Percentiles rank a stretch among this genome's conserved stretches.
Evolutionary conservation across 1,284 basidiomycete species (phyloP).

Genomic region (Rhodotorula sp.): DNA sequence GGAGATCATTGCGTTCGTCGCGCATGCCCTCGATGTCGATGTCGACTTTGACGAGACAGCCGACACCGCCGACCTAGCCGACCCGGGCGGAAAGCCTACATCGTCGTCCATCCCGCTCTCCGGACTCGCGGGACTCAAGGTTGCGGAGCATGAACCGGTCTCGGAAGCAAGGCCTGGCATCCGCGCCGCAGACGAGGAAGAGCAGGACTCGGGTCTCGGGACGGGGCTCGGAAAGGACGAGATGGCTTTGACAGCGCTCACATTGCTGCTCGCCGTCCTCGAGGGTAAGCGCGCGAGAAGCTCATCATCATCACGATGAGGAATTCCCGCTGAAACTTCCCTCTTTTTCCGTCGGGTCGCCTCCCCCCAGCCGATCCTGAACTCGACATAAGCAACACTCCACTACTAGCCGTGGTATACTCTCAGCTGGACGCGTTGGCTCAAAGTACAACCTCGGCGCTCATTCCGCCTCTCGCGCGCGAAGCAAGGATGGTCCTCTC

Average conservation of each 20-base stretch:
- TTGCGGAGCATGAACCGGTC: conserved; percentile 36
- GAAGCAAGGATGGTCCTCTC: conserved; percentile 80
- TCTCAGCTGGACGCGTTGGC: conserved; percentile 53
- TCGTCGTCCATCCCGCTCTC: too few species aligned
- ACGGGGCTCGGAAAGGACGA: conserved; percentile 57
- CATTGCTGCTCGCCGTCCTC: conserved; percentile 71
- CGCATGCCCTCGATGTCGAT: conserved; percentile 58
- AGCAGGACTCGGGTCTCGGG: conserved; percentile 41
- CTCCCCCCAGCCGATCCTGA: conserved; percentile 61
- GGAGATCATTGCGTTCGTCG: conserved; percentile 73
- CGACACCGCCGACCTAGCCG: background rate
- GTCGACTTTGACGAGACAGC: conserved; percentile 1
- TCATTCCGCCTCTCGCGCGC: conserved; percentile 61
- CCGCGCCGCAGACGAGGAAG: conserved; percentile 58
- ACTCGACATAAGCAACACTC: conserved; percentile 61
- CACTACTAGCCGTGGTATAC: conserved; percentile 69
- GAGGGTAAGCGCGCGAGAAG: conserved; percentile 61
- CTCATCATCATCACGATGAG: background rate
- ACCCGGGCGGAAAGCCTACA: background rate
- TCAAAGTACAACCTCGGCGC: conserved; percentile 51
- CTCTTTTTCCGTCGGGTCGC: too few species aligned
- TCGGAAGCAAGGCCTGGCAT: background rate
- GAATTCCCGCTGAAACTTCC: too few species aligned
- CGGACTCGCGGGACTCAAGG: conserved; percentile 30
- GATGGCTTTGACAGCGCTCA: conserved; percentile 71